phyloP scores from a whole-genome alignment of 257 asterid genomes.

The Ehretia macrophylla region DNA sequence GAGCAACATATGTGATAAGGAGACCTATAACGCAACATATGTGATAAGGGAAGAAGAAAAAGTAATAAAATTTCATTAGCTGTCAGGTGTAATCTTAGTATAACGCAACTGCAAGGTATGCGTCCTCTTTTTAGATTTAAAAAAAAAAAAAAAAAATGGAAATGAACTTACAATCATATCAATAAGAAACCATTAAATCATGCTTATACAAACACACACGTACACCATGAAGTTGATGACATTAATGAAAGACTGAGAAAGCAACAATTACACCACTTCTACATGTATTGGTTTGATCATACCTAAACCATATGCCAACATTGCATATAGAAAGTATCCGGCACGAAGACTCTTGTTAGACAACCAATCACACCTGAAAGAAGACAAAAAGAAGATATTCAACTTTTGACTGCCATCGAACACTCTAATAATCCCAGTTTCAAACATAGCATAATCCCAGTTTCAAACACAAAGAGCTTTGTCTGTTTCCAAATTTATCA shows the following conservation, averaged over 20 bases:
- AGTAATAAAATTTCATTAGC: background rate
- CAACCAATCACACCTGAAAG: conserved; percentile 89
- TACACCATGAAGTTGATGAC: too few species aligned
- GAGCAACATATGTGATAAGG: conserved; percentile 81
- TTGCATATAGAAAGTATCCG: conserved; percentile 89
- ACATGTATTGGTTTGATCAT: background rate
- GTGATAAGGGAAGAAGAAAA: conserved; percentile 29
- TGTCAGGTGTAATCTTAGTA: too few species aligned
- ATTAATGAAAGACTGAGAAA: too few species aligned
- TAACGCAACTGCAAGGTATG: too few species aligned
- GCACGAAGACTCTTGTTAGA: conserved; percentile 63
- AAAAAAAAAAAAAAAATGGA: too few species aligned
- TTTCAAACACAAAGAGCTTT: background rate
- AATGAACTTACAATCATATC: too few species aligned
- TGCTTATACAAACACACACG: too few species aligned
- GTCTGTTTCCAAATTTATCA: too few species aligned
- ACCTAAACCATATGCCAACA: conserved; percentile 65
- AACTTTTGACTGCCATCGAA: conserved; percentile 2
- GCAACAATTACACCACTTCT: background rate
- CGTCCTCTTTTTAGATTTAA: too few species aligned
- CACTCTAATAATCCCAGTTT: background rate
- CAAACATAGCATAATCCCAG: background rate
- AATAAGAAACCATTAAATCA: too few species aligned
- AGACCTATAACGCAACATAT: conserved; percentile 86
- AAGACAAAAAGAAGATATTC: conserved; percentile 4